Evolutionary conservation across 495 filamentous ascomycete genomes (phyloP).

Genomic region (Pyrenopolyporus hunteri): DNA sequence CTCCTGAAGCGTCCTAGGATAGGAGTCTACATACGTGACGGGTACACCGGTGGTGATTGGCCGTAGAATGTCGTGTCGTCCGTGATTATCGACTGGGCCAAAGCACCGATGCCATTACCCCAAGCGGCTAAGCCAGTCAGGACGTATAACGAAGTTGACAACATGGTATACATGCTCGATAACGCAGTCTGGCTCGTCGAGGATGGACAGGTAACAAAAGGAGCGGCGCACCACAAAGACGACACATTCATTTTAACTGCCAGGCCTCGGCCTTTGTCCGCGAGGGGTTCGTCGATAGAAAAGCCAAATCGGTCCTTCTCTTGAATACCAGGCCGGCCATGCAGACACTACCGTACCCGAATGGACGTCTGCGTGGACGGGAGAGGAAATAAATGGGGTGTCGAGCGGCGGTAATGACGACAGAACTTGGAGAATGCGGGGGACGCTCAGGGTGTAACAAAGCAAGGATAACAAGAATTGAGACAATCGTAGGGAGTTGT

Average conservation of each 20-base stretch:
- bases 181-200: conserved; percentile 1
- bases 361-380: conserved; percentile 6
- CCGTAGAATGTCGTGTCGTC: conserved; percentile 61
- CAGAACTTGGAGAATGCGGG: conserved; percentile 24
- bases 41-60: conserved; percentile 63
- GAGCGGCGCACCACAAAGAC: conserved; percentile 10
- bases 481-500: too few relatives aligned
- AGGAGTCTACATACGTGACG: conserved; percentile 51
- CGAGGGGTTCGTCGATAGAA: conserved; percentile 17
- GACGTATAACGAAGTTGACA: conserved; percentile 31
- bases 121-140: conserved; percentile 45
- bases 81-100: conserved; percentile 44
- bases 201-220: neutral
- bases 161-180: conserved; percentile 24
- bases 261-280: neutral
- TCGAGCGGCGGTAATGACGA: conserved; percentile 16
- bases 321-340: conserved; percentile 14
- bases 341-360: conserved; percentile 14
- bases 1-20: conserved; percentile 13
- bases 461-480: neutral
- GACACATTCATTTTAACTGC: conserved; percentile 23
- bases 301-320: conserved; percentile 27
- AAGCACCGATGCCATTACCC: conserved; percentile 28
- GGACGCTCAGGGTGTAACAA: conserved; percentile 5
- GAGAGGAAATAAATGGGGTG: conserved; percentile 13